These are phyloP conservation scores for Lentinula raphanica DNA, from an alignment of 768 basidiomycete genomes.

Conservation along the genomic window DNA sequence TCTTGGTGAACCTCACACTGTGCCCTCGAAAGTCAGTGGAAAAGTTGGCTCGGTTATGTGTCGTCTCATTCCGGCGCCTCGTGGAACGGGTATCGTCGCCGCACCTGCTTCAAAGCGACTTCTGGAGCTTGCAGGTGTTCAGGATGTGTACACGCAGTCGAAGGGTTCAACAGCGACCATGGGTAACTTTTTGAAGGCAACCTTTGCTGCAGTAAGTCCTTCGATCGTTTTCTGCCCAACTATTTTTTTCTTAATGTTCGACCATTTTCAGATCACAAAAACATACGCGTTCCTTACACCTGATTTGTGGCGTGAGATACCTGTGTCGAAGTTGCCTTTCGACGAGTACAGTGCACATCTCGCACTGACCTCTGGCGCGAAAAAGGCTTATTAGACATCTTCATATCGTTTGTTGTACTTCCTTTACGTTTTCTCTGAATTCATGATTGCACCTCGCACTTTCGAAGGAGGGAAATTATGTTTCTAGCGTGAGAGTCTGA, in stretches of 20 bases:
- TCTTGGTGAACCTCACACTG: constrained; percentile 98
- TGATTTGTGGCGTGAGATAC: constrained; percentile 95
- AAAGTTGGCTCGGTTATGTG: constrained; percentile 99
- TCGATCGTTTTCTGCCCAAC: not conserved
- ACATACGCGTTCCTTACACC: constrained; percentile 98
- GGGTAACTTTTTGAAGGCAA: constrained; percentile 99
- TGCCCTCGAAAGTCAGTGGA: constrained; percentile 96
- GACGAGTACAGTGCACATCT: constrained; percentile 95
- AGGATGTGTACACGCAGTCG: constrained; percentile 96
- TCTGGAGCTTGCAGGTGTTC: constrained; percentile 94
- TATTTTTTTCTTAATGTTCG: not conserved
- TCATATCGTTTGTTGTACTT: constrained; percentile 11
- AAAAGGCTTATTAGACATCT: constrained; percentile 58
- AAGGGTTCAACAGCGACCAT: constrained; percentile 98
- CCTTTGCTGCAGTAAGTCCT: constrained; percentile 77
- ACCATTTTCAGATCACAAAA: constrained; percentile 74
- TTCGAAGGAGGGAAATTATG: not conserved
- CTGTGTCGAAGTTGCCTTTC: constrained; percentile 83
- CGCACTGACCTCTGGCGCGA: constrained; percentile 60
- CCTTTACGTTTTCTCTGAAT: constrained; percentile 2
- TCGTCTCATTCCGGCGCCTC: constrained; percentile 95
- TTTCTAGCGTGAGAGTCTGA: not conserved
- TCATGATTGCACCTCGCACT: not conserved
- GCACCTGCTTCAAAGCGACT: constrained; percentile 96
- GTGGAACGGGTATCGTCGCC: constrained; percentile 99